A percentile compares a stretch with the other conserved stretches of the same genome.
phyloP scores from a whole-genome alignment of 352 stramenopile genomes.

The Phytophthora agathidicida region DNA sequence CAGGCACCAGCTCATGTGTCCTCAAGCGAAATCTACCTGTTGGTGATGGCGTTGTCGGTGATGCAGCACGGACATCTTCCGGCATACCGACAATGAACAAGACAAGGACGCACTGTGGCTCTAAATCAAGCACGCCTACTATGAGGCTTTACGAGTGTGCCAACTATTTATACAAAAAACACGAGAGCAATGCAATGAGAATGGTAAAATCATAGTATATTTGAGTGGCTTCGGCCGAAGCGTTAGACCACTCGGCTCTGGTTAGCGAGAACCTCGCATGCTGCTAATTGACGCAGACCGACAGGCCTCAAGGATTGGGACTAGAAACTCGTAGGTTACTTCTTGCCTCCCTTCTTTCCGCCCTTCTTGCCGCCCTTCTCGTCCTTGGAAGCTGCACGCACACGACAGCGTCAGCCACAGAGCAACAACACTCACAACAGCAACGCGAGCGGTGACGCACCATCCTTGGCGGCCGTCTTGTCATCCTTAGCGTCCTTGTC shows the following conservation, averaged over 20 bases:
- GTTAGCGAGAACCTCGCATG: constrained; percentile 4
- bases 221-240: constrained; percentile 7
- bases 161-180: constrained; percentile 18
- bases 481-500: constrained; percentile 43
- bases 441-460: constrained; percentile 10
- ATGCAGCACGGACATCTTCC: constrained; percentile 1
- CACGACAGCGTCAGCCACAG: background rate
- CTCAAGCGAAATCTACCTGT: constrained; percentile 18
- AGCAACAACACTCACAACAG: background rate
- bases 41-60: background rate
- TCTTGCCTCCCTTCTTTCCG: constrained; percentile 66
- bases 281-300: constrained; percentile 11
- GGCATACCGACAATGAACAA: constrained; percentile 3
- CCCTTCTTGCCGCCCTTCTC: constrained; percentile 43
- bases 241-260: constrained; percentile 9
- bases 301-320: background rate
- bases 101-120: background rate
- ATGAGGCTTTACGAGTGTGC: no score
- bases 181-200: background rate
- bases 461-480: constrained; percentile 48
- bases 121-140: constrained; percentile 1
- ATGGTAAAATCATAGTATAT: constrained; percentile 20
- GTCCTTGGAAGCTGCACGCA: constrained; percentile 35
- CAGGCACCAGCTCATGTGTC: constrained; percentile 23
- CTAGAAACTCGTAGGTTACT: no score